Base-by-base conservation (phyloP, 441 rosid genomes). In the Omphalea diandra region DNA sequence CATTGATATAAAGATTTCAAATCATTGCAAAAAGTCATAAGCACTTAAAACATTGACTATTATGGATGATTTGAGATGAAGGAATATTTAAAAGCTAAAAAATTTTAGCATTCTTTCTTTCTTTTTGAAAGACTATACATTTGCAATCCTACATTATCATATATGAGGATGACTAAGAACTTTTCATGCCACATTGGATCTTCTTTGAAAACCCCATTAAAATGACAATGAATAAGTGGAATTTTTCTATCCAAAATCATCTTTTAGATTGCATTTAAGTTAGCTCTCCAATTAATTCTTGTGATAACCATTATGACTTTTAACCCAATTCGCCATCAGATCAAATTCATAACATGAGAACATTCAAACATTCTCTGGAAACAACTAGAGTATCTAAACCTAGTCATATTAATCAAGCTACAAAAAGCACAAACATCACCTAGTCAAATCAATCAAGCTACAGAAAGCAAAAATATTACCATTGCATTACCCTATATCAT, bases 351-450 rank as follows among this genome's bases (percentile, higher is more conserved):
- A 11, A 32, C 18, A 46, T 36, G 40, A 29, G 65, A 69, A 31
- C 35, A 58, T 10, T 61, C 56, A 11, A 29, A 46, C n/a, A 35
- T 44, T 52, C 31, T 27, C 69, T 9, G 1, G 0, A 56, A 52
- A n/a, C n/a, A 67, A n/a, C 63, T 36, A 41, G 68, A 70, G 35
- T 15, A 44, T 2, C 60, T 57, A 59, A 63, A 52, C 43, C 33
- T 38, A 52, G 38, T 11, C 32, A 44, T 36, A 74, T 12, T n/a
- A 65, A 71, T 35, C 31, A 4, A 11, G 38, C 20, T 4, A 32
- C 32, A 44, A 12, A 26, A 40, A 27, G 8, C 18, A 47, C 10
- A 31, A 32, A 3, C 15, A 29, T 26, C 15, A 15, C 20, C 5
- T n/a, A n/a, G 38, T 11, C 32, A 44, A 46, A 74, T 12, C 24